Conservation (phyloP, 1,139 yeast species). For the Pichia sp. region DNA sequence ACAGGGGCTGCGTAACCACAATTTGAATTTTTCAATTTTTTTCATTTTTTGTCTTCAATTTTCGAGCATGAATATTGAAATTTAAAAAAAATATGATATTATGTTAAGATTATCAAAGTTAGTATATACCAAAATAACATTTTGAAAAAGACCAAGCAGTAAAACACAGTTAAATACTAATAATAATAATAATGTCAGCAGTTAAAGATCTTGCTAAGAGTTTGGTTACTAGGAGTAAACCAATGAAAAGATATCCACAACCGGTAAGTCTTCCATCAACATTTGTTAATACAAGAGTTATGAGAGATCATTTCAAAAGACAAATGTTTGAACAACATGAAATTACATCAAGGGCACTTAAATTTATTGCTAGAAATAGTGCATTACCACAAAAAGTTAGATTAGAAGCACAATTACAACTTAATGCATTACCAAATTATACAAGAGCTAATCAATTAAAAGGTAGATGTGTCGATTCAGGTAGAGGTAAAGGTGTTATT, state of each 20-base stretch:
- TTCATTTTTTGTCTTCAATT: too few species aligned
- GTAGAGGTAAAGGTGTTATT: constrained; percentile 76
- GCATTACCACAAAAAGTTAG: constrained; percentile 82
- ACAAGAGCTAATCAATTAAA: constrained; percentile 74
- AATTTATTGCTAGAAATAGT: constrained; percentile 86
- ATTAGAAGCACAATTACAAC: constrained; percentile 88
- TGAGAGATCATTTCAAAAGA: constrained; percentile 88
- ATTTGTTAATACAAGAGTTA: constrained; percentile 57
- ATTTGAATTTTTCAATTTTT: too few species aligned
- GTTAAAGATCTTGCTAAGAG: constrained; percentile 7
- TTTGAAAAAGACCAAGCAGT: too few species aligned
- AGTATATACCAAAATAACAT: too few species aligned
- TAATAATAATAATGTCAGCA: constrained; percentile 3
- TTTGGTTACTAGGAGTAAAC: constrained; percentile 17
- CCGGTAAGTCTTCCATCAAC: constrained; percentile 29
- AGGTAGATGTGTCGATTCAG: constrained; percentile 86
- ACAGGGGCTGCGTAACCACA: too few species aligned
- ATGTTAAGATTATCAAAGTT: too few species aligned
- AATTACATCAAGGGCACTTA: constrained; percentile 77
- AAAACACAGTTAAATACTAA: background rate
- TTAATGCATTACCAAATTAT: constrained; percentile 85
- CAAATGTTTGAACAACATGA: constrained; percentile 83
- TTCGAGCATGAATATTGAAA: too few species aligned
- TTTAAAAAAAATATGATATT: too few species aligned
- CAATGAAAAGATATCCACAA: constrained; percentile 29